Evolutionary conservation across 2,329 filamentous ascomycete genomes (phyloP), one percentile per base, ranked within the genome.

Genomic region (Neonectria punicea): DNA sequence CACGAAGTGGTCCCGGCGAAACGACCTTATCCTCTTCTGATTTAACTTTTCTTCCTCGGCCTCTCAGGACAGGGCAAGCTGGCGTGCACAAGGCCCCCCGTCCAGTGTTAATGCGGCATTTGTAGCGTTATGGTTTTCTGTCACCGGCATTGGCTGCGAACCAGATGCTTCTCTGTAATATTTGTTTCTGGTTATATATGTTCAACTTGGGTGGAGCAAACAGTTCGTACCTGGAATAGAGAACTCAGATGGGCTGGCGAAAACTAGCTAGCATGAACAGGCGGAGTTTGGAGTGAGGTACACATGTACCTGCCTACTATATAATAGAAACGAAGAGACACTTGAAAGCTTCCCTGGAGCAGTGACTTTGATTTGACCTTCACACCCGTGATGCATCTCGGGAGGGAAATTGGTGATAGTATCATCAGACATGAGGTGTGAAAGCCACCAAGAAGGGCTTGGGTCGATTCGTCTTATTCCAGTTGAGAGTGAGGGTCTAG

Each of bases 181-280:
- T 67, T 72, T 74, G 65, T 72, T 68, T 76, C 62, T 76, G 75
- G 72, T 64, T 76, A 71, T 67, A 70, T 71, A 67, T 62, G 65
- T 67, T 67, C 57, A 51, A 67, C 57, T 43, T 59, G 58, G 58
- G 57, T 58, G 63, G 65, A 60, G 54, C 49, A 55, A 66, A 57
- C 50, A 51, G 58, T 66, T 61, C 51, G 55, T 56, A 63, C 32
- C 60, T 54, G 60, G 60, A 64, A 66, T 68, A 69, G 61, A 70
- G 54, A 65, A 44, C 25, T 63, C 60, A 61, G 41, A 62, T 61
- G 60, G 57, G 25, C 18, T 58, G 55, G 55, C 63, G 57, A 63
- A 53, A 61, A 57, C 34, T 60, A 61, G 61, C 44, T 59, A 51
- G 67, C 53, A 47, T 54, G 50, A 56, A 58, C 60, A 61, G 43